Conservation (phyloP, 2,329 filamentous ascomycete genomes). For the Truncatella angustata region DNA sequence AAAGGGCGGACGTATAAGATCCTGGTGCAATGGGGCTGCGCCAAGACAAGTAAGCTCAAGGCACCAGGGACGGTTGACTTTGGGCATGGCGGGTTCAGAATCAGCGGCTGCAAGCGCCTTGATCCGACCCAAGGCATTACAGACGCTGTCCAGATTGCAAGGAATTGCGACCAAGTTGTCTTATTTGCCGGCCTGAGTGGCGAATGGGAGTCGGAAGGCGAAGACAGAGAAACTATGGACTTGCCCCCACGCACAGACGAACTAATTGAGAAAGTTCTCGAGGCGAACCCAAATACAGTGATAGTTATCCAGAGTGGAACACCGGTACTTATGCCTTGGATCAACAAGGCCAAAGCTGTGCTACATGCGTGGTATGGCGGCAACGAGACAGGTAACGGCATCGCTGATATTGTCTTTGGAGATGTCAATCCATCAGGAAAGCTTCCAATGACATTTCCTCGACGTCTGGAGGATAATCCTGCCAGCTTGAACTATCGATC, state of each 20-base stretch:
- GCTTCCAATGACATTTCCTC: conserved; percentile 71
- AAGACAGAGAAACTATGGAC: conserved; percentile 75
- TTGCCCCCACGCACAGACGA: conserved; percentile 71
- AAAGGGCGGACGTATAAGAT: conserved; percentile 58
- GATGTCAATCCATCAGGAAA: conserved; percentile 73
- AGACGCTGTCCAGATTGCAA: conserved; percentile 65
- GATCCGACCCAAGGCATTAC: conserved; percentile 58
- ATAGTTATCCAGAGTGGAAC: conserved; percentile 78
- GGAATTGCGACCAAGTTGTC: conserved; percentile 71
- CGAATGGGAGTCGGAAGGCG: conserved; percentile 78
- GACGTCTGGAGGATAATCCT: conserved; percentile 66
- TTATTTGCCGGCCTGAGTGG: conserved; percentile 74
- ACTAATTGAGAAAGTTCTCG: conserved; percentile 63
- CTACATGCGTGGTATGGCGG: conserved; percentile 82
- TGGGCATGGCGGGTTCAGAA: conserved; percentile 58
- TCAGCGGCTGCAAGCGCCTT: conserved; percentile 59
- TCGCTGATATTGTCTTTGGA: conserved; percentile 76
- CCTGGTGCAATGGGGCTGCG: conserved; percentile 58
- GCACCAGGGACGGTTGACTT: conserved; percentile 47
- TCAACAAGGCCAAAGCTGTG: conserved; percentile 53
- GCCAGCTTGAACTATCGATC: conserved; percentile 71
- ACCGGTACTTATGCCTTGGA: conserved; percentile 71
- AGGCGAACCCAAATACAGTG: conserved; percentile 66
- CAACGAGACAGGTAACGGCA: conserved; percentile 78
- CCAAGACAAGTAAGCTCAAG: conserved; percentile 49